Conservation (phyloP, 768 basidiomycete species). For the Leccinum subgranulosum region DNA sequence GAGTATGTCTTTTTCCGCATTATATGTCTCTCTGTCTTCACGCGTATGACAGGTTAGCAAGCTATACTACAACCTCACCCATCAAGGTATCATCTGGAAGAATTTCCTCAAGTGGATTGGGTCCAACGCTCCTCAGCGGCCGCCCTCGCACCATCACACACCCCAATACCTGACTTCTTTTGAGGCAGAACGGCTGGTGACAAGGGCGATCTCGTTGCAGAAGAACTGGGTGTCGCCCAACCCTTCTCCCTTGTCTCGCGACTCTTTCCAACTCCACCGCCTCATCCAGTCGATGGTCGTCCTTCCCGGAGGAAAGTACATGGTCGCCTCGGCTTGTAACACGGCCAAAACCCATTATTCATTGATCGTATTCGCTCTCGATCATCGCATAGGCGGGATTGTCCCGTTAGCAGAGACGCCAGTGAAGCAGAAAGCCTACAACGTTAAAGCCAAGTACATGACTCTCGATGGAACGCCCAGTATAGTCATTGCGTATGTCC, state of each 20-base stretch:
- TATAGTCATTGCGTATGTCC: constrained; percentile 54
- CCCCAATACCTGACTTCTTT: constrained; percentile 31
- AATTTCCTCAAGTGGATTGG: constrained; percentile 52
- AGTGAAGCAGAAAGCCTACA: constrained; percentile 50
- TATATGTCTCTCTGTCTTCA: background rate
- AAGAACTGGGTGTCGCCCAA: constrained; percentile 51
- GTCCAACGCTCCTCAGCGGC: constrained; percentile 58
- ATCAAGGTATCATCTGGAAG: constrained; percentile 70
- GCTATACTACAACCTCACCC: constrained; percentile 58
- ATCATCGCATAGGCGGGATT: constrained; percentile 43
- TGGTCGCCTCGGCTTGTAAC: constrained; percentile 58
- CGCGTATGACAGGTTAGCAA: constrained; percentile 47
- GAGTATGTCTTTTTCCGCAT: constrained; percentile 23
- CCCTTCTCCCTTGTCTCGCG: constrained; percentile 31
- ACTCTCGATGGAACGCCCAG: constrained; percentile 40
- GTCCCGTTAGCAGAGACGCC: constrained; percentile 48
- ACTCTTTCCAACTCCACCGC: constrained; percentile 29
- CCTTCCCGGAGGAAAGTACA: constrained; percentile 66
- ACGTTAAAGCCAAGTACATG: constrained; percentile 61
- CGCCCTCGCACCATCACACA: constrained; percentile 52
- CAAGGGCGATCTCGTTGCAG: constrained; percentile 56
- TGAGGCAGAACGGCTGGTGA: constrained; percentile 55
- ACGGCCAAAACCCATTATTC: constrained; percentile 42
- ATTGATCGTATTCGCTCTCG: constrained; percentile 53
- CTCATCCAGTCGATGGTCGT: constrained; percentile 52